phyloP scores from a whole-genome alignment of 2,329 filamentous ascomycete species.

The Colletotrichum coccodes region DNA sequence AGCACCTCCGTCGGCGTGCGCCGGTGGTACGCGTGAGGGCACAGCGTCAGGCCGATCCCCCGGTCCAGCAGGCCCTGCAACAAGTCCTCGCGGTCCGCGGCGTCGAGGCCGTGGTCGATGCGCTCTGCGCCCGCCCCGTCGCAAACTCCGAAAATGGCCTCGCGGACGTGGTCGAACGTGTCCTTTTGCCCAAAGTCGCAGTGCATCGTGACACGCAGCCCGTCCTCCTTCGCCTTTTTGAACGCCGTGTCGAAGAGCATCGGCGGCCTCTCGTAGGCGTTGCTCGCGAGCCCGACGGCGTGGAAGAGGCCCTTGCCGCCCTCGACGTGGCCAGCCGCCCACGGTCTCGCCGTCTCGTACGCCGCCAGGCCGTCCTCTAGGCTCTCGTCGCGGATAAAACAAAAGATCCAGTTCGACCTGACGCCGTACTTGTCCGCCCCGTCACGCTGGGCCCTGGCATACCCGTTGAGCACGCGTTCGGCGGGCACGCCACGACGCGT shows the following conservation, averaged over 20 bases:
- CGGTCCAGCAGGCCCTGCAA: conserved; percentile 67
- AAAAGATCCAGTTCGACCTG: conserved; percentile 50
- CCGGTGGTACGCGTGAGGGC: conserved; percentile 64
- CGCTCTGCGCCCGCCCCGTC: conserved; percentile 61
- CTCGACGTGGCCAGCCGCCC: conserved; percentile 39
- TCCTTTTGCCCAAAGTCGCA: conserved; percentile 63
- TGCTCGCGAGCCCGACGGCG: conserved; percentile 57
- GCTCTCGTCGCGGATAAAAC: conserved; percentile 53
- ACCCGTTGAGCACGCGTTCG: conserved; percentile 71
- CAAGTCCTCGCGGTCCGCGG: conserved; percentile 69
- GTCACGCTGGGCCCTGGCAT: conserved; percentile 44
- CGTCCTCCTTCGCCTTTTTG: conserved; percentile 47
- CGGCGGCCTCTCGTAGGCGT: conserved; percentile 56
- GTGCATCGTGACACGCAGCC: conserved; percentile 58
- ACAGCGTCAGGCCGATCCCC: conserved; percentile 73
- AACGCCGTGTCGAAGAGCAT: conserved; percentile 54
- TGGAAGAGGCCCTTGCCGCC: conserved; percentile 51
- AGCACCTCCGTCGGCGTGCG: conserved; percentile 52
- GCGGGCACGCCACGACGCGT: conserved; percentile 70
- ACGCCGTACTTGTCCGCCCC: conserved; percentile 41
- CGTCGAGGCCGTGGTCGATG: conserved; percentile 80
- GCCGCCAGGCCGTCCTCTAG: conserved; percentile 49
- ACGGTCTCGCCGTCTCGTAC: conserved; percentile 50
- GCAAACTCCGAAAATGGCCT: conserved; percentile 45
- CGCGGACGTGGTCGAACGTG: conserved; percentile 52